phyloP scores from a whole-genome alignment of 1,284 basidiomycete species.

The Fomitopsis pinicola region DNA sequence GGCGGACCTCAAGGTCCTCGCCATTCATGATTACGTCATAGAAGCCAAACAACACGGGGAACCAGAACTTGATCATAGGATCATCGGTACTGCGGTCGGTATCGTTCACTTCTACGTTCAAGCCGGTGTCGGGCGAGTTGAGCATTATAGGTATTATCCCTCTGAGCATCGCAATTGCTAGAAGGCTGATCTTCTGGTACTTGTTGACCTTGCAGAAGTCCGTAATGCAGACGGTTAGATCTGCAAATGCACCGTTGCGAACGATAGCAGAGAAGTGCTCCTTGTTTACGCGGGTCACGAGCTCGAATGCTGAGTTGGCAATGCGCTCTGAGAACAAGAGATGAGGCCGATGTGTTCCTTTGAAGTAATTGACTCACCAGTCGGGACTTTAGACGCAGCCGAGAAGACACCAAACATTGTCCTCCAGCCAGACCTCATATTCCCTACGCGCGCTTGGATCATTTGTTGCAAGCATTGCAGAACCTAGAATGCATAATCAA shows the following conservation, averaged over 20 bases:
- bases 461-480: constrained; percentile 99
- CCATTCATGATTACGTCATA: constrained; percentile 99
- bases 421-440: constrained; percentile 97
- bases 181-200: constrained; percentile 95
- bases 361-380: constrained; percentile 47
- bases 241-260: constrained; percentile 91
- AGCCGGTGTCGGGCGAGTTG: constrained; percentile 75
- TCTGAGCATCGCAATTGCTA: constrained; percentile 96
- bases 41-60: constrained; percentile 93
- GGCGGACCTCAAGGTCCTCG: constrained; percentile 96
- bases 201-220: constrained; percentile 99
- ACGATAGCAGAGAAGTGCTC: constrained; percentile 92
- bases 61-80: constrained; percentile 94
- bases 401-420: constrained; percentile 99
- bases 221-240: constrained; percentile 95
- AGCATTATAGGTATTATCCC: constrained; percentile 92
- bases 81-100: constrained; percentile 56
- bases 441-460: constrained; percentile 93
- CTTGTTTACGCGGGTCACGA: constrained; percentile 88
- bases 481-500: constrained; percentile 45
- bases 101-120: constrained; percentile 38
- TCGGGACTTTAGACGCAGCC: constrained; percentile 91
- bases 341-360: background rate
- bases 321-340: constrained; percentile 67
- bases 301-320: constrained; percentile 92